Conservation (phyloP, 1,284 basidiomycete species). For the Pholiota adiposa region DNA sequence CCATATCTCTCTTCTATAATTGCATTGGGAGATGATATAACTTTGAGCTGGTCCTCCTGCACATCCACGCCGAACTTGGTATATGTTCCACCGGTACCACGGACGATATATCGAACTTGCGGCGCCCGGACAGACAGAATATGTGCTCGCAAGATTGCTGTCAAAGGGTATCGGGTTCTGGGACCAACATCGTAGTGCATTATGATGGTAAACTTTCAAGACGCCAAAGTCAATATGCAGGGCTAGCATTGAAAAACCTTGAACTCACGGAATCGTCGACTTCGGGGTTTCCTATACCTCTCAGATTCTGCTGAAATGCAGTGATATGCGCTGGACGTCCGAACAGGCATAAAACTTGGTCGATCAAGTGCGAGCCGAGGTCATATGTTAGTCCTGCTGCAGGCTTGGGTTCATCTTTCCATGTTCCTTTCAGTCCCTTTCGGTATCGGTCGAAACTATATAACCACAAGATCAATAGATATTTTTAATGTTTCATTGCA, state of each 20-base stretch:
- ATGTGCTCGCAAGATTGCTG: constrained; percentile 70
- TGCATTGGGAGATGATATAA: constrained; percentile 49
- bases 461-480: neutral
- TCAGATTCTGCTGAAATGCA: constrained; percentile 70
- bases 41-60: constrained; percentile 75
- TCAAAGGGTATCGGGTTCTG: constrained; percentile 58
- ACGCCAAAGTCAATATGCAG: constrained; percentile 5
- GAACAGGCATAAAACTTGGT: constrained; percentile 80
- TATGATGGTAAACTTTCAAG: constrained; percentile 63
- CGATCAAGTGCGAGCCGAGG: constrained; percentile 73
- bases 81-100: constrained; percentile 74
- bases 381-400: constrained; percentile 65
- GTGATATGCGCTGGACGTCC: constrained; percentile 75
- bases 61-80: constrained; percentile 79
- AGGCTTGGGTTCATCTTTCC: constrained; percentile 66
- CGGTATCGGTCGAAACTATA: constrained; percentile 86
- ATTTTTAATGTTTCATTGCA: neutral
- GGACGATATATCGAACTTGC: constrained; percentile 73
- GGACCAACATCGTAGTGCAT: constrained; percentile 58
- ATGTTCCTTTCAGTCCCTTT: constrained; percentile 65
- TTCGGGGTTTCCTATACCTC: constrained; percentile 62
- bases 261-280: constrained; percentile 69
- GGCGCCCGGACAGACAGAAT: constrained; percentile 67
- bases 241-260: neutral
- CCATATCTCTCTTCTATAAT: constrained; percentile 55